A percentile compares a stretch with the other conserved stretches of the same genome.
phyloP scores from a whole-genome alignment of 2,329 filamentous ascomycete species.

The Davidsoniella virescens region DNA sequence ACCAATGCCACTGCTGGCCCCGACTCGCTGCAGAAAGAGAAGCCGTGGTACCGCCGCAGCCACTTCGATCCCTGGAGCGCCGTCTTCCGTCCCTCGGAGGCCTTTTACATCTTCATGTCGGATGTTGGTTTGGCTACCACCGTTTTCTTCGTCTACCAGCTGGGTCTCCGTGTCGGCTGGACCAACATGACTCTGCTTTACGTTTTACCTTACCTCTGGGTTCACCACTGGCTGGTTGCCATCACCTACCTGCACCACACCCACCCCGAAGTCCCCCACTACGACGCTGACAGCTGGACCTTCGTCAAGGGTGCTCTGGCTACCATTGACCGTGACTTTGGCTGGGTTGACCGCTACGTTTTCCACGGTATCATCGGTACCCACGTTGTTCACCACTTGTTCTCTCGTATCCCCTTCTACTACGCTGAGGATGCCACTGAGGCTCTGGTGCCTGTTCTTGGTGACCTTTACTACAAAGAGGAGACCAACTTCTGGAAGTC shows the following conservation, averaged over 20 bases:
- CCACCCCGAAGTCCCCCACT: constrained; percentile 33
- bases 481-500: constrained; percentile 26
- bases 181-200: constrained; percentile 41
- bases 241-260: constrained; percentile 66
- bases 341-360: constrained; percentile 46
- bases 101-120: constrained; percentile 37
- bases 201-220: constrained; percentile 49
- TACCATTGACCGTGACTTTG: constrained; percentile 48
- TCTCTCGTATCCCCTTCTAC: constrained; percentile 31
- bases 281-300: constrained; percentile 41
- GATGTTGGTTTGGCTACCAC: constrained; percentile 43
- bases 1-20: constrained; percentile 37
- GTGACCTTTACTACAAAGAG: constrained; percentile 34
- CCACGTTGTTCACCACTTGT: constrained; percentile 47
- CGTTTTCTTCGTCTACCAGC: constrained; percentile 32
- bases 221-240: constrained; percentile 57
- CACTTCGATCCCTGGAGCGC: constrained; percentile 47
- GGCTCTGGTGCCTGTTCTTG: constrained; percentile 39
- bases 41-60: constrained; percentile 28
- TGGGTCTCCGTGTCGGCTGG: constrained; percentile 29
- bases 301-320: constrained; percentile 45
- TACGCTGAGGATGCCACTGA: constrained; percentile 41
- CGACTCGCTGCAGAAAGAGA: constrained; percentile 30
- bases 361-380: constrained; percentile 51
- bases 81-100: constrained; percentile 43